Percentiles rank a stretch among this genome's conserved stretches.
Conservation (phyloP, 2,329 filamentous ascomycete genomes). For the Akanthomyces dipterigenus region DNA sequence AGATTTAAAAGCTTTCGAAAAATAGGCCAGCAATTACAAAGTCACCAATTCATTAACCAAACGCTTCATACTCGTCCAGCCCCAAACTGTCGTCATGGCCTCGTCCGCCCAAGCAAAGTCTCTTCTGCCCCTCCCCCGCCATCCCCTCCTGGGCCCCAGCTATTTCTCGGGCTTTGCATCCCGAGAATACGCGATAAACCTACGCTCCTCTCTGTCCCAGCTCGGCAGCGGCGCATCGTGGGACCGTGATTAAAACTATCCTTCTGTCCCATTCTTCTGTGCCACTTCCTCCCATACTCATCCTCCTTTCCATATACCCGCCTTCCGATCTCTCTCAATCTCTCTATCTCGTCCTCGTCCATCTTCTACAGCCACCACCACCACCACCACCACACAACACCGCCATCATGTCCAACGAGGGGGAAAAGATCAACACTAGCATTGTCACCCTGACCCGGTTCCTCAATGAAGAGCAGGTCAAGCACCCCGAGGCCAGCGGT, state of each 20-base stretch:
- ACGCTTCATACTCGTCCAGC: too few relatives aligned
- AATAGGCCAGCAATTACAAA: neutral
- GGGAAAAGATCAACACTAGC: conserved; percentile 87
- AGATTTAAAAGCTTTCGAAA: neutral
- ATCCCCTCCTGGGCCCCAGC: conserved; percentile 1
- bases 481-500: conserved; percentile 90
- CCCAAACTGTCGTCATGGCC: neutral
- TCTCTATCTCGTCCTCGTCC: conserved; percentile 10
- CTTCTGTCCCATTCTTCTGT: conserved; percentile 6
- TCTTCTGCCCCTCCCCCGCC: conserved; percentile 12
- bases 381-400: conserved; percentile 16
- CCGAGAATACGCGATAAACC: conserved; percentile 9
- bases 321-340: conserved; percentile 13
- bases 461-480: conserved; percentile 90
- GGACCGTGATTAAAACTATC: conserved; percentile 10
- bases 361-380: conserved; percentile 10
- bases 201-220: neutral
- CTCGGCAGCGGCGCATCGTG: conserved; percentile 4
- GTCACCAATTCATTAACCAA: neutral
- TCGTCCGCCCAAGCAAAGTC: neutral
- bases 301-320: conserved; percentile 5
- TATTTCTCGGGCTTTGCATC: conserved; percentile 13
- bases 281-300: neutral
- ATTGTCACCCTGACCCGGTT: conserved; percentile 94
- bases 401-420: conserved; percentile 34